Conservation (phyloP, 169 alveolate genomes). For the Babesia caballi region DNA sequence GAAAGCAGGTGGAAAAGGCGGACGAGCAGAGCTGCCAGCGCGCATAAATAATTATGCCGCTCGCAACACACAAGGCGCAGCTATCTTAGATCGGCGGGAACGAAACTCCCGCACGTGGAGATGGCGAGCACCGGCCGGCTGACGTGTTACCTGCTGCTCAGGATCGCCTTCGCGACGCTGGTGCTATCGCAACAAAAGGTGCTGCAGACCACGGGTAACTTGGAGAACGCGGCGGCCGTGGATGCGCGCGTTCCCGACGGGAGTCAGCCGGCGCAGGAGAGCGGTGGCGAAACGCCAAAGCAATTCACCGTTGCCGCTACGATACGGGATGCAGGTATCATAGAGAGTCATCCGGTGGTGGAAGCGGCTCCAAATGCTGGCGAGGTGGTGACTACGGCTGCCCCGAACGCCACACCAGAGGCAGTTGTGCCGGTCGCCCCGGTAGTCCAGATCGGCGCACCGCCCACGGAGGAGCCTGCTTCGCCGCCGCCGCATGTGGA, state of each 20-base stretch:
- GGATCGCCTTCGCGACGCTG: background rate
- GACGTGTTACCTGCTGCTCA: background rate
- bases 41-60: no score
- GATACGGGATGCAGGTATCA: background rate
- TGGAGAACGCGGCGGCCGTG: background rate
- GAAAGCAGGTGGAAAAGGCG: background rate
- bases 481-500: no score
- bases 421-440: no score
- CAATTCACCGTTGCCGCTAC: background rate
- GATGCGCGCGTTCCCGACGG: background rate
- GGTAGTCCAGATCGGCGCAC: no score
- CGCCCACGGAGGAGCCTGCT: no score
- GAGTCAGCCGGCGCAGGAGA: background rate
- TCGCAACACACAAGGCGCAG: no score
- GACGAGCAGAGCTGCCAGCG: background rate
- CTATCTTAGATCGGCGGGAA: background rate
- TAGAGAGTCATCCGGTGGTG: background rate
- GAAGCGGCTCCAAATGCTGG: background rate
- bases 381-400: background rate
- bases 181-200: background rate
- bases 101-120: constrained; percentile 3
- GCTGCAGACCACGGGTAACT: background rate
- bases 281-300: background rate
- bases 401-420: no score
- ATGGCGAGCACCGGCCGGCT: constrained; percentile 19